phyloP scores from a whole-genome alignment of 495 filamentous ascomycete species.

The Lentithecium fluviatile region DNA sequence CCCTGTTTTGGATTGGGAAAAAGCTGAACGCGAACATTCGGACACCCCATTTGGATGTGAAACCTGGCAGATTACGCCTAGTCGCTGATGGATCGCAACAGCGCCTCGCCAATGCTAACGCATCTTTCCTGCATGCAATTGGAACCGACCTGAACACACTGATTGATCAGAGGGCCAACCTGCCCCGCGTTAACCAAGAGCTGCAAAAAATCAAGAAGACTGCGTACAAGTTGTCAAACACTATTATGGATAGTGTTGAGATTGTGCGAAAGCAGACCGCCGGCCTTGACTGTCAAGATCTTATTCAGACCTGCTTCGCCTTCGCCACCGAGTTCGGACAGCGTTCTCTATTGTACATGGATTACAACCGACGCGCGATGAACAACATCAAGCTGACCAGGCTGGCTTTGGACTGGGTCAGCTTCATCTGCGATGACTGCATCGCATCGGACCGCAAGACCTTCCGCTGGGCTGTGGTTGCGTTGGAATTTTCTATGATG shows the following conservation, averaged over 20 bases:
- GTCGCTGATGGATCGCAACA: constrained; percentile 84
- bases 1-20: constrained; percentile 79
- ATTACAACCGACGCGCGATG: constrained; percentile 88
- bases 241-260: constrained; percentile 98
- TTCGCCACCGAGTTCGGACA: constrained; percentile 98
- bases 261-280: constrained; percentile 81
- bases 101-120: constrained; percentile 73
- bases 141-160: constrained; percentile 81
- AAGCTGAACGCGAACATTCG: constrained; percentile 67
- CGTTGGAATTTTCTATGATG: constrained; percentile 93
- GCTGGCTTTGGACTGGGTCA: constrained; percentile 92
- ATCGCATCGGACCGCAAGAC: constrained; percentile 91
- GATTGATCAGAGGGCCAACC: constrained; percentile 87
- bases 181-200: constrained; percentile 86
- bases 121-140: constrained; percentile 70
- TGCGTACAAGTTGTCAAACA: constrained; percentile 94
- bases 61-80: constrained; percentile 80
- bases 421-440: constrained; percentile 97
- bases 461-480: constrained; percentile 93
- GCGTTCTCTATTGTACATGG: constrained; percentile 87
- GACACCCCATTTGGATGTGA: constrained; percentile 79
- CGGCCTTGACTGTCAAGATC: constrained; percentile 84
- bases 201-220: constrained; percentile 95
- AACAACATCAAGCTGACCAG: constrained; percentile 94
- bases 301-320: constrained; percentile 98